Evolutionary conservation across 352 stramenopile genomes (phyloP).

Genomic region (Globisporangium mamillatum): DNA sequence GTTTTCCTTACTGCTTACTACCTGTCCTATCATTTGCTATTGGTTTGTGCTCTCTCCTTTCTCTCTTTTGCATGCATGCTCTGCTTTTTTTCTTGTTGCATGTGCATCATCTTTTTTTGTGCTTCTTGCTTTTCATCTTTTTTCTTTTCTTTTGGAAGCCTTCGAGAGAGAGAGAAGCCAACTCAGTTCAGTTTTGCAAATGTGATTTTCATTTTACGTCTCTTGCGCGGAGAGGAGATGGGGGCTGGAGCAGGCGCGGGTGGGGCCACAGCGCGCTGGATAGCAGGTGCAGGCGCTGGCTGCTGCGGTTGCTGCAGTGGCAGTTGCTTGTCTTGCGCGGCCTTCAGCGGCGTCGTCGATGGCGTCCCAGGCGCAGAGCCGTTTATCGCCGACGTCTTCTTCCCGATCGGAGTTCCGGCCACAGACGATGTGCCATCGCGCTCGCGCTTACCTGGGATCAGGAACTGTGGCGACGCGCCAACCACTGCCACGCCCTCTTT

Average conservation of each 20-base stretch:
- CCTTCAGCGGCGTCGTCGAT: constrained; percentile 27
- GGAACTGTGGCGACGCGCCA: constrained; percentile 17
- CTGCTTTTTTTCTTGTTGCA: constrained; percentile 13
- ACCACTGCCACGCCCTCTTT: constrained; percentile 14
- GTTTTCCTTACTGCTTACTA: background rate
- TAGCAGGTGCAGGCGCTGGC: background rate
- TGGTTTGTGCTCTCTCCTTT: constrained; percentile 1
- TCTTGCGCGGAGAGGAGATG: constrained; percentile 75
- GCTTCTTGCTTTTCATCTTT: constrained; percentile 19
- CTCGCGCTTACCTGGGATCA: constrained; percentile 43
- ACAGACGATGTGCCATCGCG: constrained; percentile 26
- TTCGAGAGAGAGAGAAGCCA: constrained; percentile 11
- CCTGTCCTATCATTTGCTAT: background rate
- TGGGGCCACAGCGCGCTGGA: constrained; percentile 33
- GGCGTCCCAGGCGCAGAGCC: constrained; percentile 20
- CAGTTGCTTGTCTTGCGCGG: constrained; percentile 16
- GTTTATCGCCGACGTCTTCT: constrained; percentile 13
- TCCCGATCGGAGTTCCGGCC: constrained; percentile 24
- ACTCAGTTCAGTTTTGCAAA: constrained; percentile 87
- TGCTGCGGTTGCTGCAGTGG: constrained; percentile 8
- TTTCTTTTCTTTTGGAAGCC: constrained; percentile 16
- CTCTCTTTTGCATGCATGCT: constrained; percentile 14
- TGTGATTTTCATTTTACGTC: constrained; percentile 92
- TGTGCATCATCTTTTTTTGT: constrained; percentile 12
- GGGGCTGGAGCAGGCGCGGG: constrained; percentile 32